These are phyloP conservation scores for Crithidia expoeki DNA, from an alignment of 208 protist genomes.

Conservation along the genomic window DNA sequence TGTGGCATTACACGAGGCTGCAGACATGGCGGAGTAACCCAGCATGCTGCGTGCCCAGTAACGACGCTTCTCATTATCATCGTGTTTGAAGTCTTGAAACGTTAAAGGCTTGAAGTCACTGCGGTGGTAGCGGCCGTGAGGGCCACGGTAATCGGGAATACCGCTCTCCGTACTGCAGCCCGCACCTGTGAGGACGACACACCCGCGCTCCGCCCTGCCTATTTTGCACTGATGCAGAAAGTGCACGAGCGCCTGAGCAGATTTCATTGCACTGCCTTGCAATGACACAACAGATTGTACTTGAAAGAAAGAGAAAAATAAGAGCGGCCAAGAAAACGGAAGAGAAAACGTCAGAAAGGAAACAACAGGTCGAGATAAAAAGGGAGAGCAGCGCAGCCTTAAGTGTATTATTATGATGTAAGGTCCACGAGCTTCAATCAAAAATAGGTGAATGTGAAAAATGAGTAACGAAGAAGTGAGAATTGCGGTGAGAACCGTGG, in stretches of 20 bases:
- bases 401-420: too few relatives aligned
- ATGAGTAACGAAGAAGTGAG: too few relatives aligned
- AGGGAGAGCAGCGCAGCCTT: too few relatives aligned
- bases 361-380: too few relatives aligned
- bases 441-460: too few relatives aligned
- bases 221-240: slow-evolving; percentile 36
- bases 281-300: neutral
- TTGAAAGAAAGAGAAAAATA: neutral
- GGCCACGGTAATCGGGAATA: slow-evolving; percentile 81
- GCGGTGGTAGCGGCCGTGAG: slow-evolving; percentile 69
- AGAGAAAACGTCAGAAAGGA: too few relatives aligned
- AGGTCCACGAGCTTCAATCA: too few relatives aligned
- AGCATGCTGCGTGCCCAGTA: slow-evolving; percentile 86
- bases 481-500: too few relatives aligned
- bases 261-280: slow-evolving; percentile 5
- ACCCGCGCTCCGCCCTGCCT: slow-evolving; percentile 12
- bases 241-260: slow-evolving; percentile 20
- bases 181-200: slow-evolving; percentile 73
- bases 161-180: slow-evolving; percentile 89
- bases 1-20: slow-evolving; percentile 60
- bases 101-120: slow-evolving; percentile 73
- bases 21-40: slow-evolving; percentile 59
- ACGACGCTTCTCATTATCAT: slow-evolving; percentile 64
- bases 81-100: slow-evolving; percentile 64
- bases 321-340: neutral